Percentiles rank a stretch among this genome's conserved stretches.
Evolutionary conservation across 768 basidiomycete species (phyloP).

Genomic region (Podaxis sp.): DNA sequence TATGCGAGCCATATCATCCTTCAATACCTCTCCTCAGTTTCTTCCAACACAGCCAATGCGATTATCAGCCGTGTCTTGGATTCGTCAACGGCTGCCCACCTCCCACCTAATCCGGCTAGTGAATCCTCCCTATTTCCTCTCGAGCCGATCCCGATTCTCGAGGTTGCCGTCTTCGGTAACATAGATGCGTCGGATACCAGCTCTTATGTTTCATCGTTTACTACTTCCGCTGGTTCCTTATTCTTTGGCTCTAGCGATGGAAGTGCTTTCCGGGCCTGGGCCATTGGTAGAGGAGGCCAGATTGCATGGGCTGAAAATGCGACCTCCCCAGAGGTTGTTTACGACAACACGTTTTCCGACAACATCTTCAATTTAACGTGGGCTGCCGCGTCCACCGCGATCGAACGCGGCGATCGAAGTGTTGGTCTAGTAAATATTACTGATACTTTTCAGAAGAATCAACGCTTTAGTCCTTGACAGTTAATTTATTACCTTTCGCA

Average conservation of each 20-base stretch:
- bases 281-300: slow-evolving; percentile 38
- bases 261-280: slow-evolving; percentile 51
- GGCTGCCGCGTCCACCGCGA: slow-evolving; percentile 40
- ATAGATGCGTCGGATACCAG: slow-evolving; percentile 47
- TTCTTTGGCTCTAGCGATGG: slow-evolving; percentile 63
- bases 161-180: slow-evolving; percentile 66
- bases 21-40: slow-evolving; percentile 53
- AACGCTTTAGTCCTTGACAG: slow-evolving; percentile 32
- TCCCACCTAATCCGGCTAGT: slow-evolving; percentile 38
- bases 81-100: slow-evolving; percentile 27
- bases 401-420: slow-evolving; percentile 28
- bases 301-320: slow-evolving; percentile 56
- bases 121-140: slow-evolving; percentile 39
- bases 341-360: slow-evolving; percentile 47
- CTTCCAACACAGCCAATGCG: slow-evolving; percentile 42
- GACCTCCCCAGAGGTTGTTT: slow-evolving; percentile 48
- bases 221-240: slow-evolving; percentile 45
- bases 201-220: slow-evolving; percentile 50
- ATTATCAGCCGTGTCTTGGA: slow-evolving; percentile 49
- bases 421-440: slow-evolving; percentile 47
- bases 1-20: slow-evolving; percentile 58
- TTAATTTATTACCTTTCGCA: slow-evolving; percentile 19
- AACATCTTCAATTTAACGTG: slow-evolving; percentile 48
- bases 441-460: slow-evolving; percentile 32
- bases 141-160: slow-evolving; percentile 49